Evolutionary conservation across 179 eudicot genomes (phyloP).

Genomic region (Nepenthes alata): DNA sequence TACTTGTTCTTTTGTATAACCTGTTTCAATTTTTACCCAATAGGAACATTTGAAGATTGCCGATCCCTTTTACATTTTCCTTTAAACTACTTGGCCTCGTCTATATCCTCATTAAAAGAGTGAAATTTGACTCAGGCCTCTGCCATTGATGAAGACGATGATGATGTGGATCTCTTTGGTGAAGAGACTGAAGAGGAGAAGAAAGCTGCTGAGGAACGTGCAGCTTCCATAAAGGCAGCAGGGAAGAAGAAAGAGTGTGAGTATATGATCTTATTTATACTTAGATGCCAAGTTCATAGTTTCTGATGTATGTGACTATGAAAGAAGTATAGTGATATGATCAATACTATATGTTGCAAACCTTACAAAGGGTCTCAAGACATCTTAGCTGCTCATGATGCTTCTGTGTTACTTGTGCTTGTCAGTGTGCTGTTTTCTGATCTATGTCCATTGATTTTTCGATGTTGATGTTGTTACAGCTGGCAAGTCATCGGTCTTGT

Average conservation of each 20-base stretch:
- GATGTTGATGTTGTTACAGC: conserved; percentile 24
- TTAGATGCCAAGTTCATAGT: no score
- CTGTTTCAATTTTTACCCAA: background rate
- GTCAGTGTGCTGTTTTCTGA: background rate
- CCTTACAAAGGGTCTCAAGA: no score
- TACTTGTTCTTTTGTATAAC: background rate
- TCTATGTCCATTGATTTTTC: background rate
- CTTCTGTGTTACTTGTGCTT: no score
- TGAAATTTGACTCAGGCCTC: conserved; percentile 32
- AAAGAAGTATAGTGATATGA: no score
- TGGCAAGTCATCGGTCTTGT: conserved; percentile 79
- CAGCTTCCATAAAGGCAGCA: conserved; percentile 53
- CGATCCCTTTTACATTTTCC: background rate
- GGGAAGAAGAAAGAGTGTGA: conserved; percentile 78
- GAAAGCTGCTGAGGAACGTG: conserved; percentile 80
- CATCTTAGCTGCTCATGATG: no score
- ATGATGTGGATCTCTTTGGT: conserved; percentile 88
- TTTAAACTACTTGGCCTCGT: background rate
- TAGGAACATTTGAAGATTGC: no score
- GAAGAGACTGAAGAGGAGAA: conserved; percentile 99
- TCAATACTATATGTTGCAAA: no score
- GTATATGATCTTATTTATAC: conserved; percentile 8
- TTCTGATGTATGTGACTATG: no score
- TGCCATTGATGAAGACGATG: conserved; percentile 70
- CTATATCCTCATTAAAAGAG: background rate